Evolutionary conservation across 2,329 filamentous ascomycete genomes (phyloP), one percentile per base, ranked within the genome.

Genomic region (Cladosporium colombiae): DNA sequence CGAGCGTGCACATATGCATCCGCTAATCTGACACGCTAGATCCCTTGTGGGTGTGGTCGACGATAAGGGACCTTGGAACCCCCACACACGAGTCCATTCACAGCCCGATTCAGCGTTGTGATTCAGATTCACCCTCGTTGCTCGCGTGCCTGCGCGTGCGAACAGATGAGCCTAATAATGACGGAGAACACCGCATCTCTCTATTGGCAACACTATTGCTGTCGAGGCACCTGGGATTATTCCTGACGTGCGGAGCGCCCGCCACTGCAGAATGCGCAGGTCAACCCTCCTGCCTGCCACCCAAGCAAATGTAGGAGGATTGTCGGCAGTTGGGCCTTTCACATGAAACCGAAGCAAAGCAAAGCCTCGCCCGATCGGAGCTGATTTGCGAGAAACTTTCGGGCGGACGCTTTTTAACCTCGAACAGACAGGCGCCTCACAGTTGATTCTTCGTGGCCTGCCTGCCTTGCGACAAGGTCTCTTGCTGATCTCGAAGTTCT

Each of bases 181-280:
- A 25, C 61, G 61, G 61, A 63, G 29, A 21, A 63, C 50, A 63
- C 61, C 61, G 61, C 40, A 23, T 56, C 31, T 40, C 56, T 23
- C 35, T 46, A 21, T 46, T 46, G 40, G 40, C 40, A 46, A 46
- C n/a, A 46, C n/a, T 46, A 46, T 46, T 46, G n/a, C 40, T 46
- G 40, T 46, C 40, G 40, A 21, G 3, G 8, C n/a, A 21, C 40
- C 40, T 46, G n/a, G 40, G n/a, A 46, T 46, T 46, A 13, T 13
- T 46, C 7, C 10, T 46, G 40, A 46, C 13, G 40, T n/a, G 40
- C 40, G n/a, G 40, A 46, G 40, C 8, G 10, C 1, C 14, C 40
- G 23, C 40, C n/a, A 21, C 37, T 44, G 37, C 37, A n/a, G 6
- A 8, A 7, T 40, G 37, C 35, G 37, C 40, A 46, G 40, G 8